Base-by-base conservation (phyloP, 148 eudicot species). In the Limonium bicolor region DNA sequence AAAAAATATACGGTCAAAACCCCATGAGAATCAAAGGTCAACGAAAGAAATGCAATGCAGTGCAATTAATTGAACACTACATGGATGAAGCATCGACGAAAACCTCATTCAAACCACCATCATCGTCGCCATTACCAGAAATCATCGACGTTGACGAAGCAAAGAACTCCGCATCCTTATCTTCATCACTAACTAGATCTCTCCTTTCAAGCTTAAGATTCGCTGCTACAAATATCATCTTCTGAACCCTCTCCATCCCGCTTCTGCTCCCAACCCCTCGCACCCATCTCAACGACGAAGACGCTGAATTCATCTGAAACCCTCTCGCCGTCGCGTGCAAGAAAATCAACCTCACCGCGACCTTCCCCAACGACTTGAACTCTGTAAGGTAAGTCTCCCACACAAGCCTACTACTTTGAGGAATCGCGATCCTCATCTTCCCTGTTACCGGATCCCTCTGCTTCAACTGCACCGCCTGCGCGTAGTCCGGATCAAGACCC, bases 401-500 rank as follows among this genome's bases (percentile, higher is more conserved):
- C 15, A 88, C 94, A 42, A 88, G 86, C 67, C 94, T 74, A 53
- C 97, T 84, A 13, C 92, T 83, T 25, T 77, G 94, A 7, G 97
- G 94, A 51, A 80, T 83, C 14, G 79, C 86, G 45, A 74, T 63
- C 51, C 50, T 83, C 87, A 80, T 77, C 43, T 84, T 88, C 20
- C 97, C 97, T 0, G 97, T 65, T 3, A 14, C 37, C 0, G 84
- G 86, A 49, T 88, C 94, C 42, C 82, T 72, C 53, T 80, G 84
- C 71, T 84, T 88, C 55, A 84, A 20, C 28, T 88, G 97, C n/a
- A 88, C 97, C 6, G 97, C 97, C 58, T 77, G 94, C 3, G 97
- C 97, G 50, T 88, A 88, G 0, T 80, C 92, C 0, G 97, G 84
- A 45, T 88, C 92, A 22, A 88, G 92, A 20, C 96, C 96, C 59